These are phyloP conservation scores for Ogataea ganodermae DNA, from an alignment of 805 yeast species.

Conservation along the genomic window DNA sequence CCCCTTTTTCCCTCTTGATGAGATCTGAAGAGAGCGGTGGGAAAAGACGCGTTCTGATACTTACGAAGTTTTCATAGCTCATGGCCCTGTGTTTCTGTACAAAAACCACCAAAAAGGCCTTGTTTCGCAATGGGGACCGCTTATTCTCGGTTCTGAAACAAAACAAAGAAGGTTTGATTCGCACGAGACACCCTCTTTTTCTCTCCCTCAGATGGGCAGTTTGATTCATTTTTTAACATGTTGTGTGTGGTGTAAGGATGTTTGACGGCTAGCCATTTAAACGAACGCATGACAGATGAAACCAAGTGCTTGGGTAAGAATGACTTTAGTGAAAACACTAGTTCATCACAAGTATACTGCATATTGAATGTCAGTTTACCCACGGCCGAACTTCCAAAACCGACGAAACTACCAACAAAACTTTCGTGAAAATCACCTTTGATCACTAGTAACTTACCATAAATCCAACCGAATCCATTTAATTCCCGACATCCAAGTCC, in stretches of 20 bases:
- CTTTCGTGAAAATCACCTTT: too few species aligned
- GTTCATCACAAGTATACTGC: too few species aligned
- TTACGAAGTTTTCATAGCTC: slow-evolving; percentile 25
- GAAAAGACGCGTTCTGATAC: slow-evolving; percentile 5
- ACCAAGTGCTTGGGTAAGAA: too few species aligned
- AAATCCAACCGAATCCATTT: too few species aligned
- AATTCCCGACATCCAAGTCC: too few species aligned
- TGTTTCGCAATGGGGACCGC: not conserved
- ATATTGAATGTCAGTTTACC: too few species aligned
- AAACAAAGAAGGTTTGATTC: slow-evolving; percentile 4
- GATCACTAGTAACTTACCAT: too few species aligned
- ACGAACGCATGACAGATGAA: not conserved
- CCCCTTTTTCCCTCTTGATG: slow-evolving; percentile 5
- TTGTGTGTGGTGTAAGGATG: slow-evolving; percentile 2
- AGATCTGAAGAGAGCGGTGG: not conserved
- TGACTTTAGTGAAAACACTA: too few species aligned
- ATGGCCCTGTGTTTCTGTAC: slow-evolving; percentile 6
- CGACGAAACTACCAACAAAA: too few species aligned
- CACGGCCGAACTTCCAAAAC: too few species aligned
- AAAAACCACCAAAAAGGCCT: not conserved
- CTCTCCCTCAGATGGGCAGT: slow-evolving; percentile 7
- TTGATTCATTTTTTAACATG: slow-evolving; percentile 26
- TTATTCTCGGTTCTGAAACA: slow-evolving; percentile 9
- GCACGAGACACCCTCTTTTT: slow-evolving; percentile 11
- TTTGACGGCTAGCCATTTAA: not conserved